Evolutionary conservation across 495 filamentous ascomycete species (phyloP).

Genomic region (Aspergillus coremiiformis): DNA sequence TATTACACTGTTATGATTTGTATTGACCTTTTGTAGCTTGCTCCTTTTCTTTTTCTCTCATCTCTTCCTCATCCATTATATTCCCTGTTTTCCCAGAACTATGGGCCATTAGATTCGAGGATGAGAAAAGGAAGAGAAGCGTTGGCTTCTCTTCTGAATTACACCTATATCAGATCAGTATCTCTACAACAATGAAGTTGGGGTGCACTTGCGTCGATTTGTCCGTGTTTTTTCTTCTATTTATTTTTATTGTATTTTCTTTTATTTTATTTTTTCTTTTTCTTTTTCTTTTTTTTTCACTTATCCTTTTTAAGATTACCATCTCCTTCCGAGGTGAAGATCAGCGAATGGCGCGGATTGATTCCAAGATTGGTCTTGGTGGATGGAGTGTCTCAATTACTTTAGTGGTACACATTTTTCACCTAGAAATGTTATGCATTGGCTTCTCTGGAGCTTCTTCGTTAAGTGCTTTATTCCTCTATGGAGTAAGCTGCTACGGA

Average conservation of each 20-base stretch:
- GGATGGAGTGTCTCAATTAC: neutral
- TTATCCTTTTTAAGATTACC: neutral
- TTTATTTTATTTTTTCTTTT: too few species aligned
- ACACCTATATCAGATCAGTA: neutral
- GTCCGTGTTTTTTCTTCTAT: neutral
- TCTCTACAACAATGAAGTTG: neutral
- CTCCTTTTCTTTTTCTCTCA: neutral
- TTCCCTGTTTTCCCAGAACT: neutral
- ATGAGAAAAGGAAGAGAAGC: neutral
- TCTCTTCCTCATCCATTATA: neutral
- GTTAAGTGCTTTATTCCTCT: too few species aligned
- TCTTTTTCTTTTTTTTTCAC: neutral
- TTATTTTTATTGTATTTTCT: too few species aligned
- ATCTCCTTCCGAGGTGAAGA: neutral
- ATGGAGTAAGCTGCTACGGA: too few species aligned
- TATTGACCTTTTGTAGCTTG: neutral
- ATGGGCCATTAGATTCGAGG: neutral
- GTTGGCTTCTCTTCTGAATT: neutral
- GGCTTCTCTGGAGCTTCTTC: too few species aligned
- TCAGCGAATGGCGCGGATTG: slow-evolving; percentile 5
- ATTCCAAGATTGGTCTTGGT: slow-evolving; percentile 3
- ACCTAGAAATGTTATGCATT: neutral
- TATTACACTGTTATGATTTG: slow-evolving; percentile 2
- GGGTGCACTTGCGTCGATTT: neutral
- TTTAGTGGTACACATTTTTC: neutral